phyloP scores from a whole-genome alignment of 768 basidiomycete species.

The Trametes gibbosa region DNA sequence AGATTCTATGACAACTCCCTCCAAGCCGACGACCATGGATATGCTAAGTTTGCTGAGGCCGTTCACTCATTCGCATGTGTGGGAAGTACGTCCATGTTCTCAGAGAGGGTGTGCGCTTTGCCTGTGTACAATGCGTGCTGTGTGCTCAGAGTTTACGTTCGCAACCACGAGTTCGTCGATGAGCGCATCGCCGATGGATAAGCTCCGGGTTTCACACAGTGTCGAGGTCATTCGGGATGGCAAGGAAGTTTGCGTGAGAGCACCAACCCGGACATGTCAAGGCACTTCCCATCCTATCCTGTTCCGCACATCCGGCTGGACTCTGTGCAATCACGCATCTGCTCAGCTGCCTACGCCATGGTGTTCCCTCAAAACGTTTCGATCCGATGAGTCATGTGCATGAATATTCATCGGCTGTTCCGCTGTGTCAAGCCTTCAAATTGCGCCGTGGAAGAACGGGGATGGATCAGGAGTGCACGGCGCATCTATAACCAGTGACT shows the following conservation, averaged over 20 bases:
- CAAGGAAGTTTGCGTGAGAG: background rate
- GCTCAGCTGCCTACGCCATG: no score
- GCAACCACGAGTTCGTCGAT: background rate
- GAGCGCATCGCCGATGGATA: background rate
- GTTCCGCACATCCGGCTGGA: no score
- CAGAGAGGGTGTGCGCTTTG: background rate
- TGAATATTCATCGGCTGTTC: no score
- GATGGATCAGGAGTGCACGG: no score
- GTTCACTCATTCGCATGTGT: background rate
- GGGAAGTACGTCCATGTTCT: background rate
- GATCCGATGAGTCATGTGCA: no score
- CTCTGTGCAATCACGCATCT: no score
- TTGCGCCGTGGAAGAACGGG: background rate
- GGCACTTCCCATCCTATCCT: background rate
- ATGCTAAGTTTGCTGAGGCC: background rate
- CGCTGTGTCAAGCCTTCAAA: no score
- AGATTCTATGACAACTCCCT: conserved; percentile 4
- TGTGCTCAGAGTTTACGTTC: background rate
- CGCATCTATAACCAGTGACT: no score
- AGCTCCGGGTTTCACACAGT: background rate
- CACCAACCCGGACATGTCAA: background rate
- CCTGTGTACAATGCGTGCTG: no score
- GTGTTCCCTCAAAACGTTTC: no score
- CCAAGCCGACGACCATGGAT: background rate
- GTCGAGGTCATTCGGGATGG: background rate